Conservation (phyloP, 225 moss, liverwort and hornwort genomes). For the Straminergon stramineum region DNA sequence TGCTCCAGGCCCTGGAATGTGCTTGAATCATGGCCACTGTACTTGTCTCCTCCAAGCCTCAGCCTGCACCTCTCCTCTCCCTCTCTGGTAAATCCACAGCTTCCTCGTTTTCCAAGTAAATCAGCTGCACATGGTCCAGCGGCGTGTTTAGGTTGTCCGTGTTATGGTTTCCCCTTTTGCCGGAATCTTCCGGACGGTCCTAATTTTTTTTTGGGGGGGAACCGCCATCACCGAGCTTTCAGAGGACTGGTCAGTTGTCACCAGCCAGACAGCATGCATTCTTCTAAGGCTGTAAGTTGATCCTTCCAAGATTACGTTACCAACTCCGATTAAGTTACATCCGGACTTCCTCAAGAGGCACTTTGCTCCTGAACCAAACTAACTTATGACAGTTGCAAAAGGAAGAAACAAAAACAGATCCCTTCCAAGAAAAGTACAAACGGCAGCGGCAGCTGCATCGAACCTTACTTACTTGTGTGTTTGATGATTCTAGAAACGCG, state of each 20-base stretch:
- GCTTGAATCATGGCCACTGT: slow-evolving; percentile 13
- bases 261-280: background rate
- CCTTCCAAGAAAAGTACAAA: background rate
- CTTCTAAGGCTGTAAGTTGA: background rate
- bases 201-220: background rate
- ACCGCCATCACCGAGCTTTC: background rate
- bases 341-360: background rate
- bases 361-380: background rate
- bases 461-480: background rate
- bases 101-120: background rate
- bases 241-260: background rate
- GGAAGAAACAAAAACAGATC: background rate
- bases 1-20: background rate
- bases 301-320: background rate
- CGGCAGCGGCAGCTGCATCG: background rate
- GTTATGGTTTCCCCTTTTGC: background rate
- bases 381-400: background rate
- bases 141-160: background rate
- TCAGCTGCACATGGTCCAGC: background rate
- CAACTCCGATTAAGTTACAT: background rate
- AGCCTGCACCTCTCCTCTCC: background rate
- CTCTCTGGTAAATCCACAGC: background rate
- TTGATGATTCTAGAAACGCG: background rate
- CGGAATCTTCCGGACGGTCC: background rate
- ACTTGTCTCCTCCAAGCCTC: background rate